A percentile compares a stretch with the other conserved stretches of the same genome.
These are phyloP conservation scores for Xylaria cubensis DNA, from an alignment of 495 filamentous ascomycete species.

Conservation along the genomic window DNA sequence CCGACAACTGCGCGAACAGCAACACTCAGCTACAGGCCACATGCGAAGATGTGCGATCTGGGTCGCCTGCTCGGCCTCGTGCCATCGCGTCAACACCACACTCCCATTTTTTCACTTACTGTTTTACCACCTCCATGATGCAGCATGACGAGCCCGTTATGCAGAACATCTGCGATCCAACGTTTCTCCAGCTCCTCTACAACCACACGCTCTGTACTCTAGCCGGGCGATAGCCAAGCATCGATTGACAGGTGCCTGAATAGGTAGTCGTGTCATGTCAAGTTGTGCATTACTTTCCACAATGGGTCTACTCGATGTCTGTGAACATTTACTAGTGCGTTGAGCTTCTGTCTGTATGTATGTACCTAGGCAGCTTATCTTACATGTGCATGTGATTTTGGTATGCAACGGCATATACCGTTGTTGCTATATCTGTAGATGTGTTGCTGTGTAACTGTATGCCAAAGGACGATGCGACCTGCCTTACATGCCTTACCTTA, in stretches of 20 bases:
- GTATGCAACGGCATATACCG: neutral
- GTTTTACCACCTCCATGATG: constrained; percentile 17
- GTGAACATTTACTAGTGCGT: neutral
- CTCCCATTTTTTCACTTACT: neutral
- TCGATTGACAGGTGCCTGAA: neutral
- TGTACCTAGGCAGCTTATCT: neutral
- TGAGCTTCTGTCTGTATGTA: neutral
- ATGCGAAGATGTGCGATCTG: neutral
- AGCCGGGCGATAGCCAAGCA: neutral
- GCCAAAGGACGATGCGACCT: neutral
- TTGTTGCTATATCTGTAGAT: neutral
- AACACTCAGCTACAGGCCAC: neutral
- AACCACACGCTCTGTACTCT: neutral
- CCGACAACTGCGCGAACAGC: constrained; percentile 7
- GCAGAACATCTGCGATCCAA: constrained; percentile 24
- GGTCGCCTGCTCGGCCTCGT: constrained; percentile 15
- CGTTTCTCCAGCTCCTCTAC: neutral
- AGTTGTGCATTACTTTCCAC: neutral
- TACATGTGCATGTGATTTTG: constrained; percentile 1
- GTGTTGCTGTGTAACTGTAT: neutral
- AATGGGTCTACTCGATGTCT: neutral
- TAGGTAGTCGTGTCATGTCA: constrained; percentile 2
- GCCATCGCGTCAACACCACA: constrained; percentile 17
- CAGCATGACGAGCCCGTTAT: constrained; percentile 20
- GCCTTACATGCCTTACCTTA: neutral